Conservation (phyloP, 352 stramenopile species). For the Pythium coloratum region DNA sequence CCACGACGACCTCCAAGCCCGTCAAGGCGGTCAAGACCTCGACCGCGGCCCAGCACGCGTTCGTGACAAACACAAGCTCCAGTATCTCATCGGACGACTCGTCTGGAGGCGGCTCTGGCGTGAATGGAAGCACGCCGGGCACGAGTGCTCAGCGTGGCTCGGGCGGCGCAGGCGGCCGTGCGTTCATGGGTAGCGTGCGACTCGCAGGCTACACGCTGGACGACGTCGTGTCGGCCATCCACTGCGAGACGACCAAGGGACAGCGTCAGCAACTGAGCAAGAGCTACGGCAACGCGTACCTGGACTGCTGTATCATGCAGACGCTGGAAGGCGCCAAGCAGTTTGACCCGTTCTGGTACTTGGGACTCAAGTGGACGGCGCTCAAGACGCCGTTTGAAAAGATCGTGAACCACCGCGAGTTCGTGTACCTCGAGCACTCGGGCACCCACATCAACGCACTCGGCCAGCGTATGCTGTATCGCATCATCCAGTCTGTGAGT, state of each 20-base stretch:
- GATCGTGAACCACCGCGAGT: slow-evolving; percentile 64
- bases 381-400: slow-evolving; percentile 59
- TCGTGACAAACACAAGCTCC: background rate
- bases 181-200: slow-evolving; percentile 59
- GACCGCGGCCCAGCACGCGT: slow-evolving; percentile 1
- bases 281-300: slow-evolving; percentile 49
- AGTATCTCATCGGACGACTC: slow-evolving; percentile 18
- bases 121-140: background rate
- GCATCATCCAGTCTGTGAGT: slow-evolving; percentile 61
- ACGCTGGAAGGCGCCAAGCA: slow-evolving; percentile 62
- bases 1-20: slow-evolving; percentile 34
- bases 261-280: slow-evolving; percentile 42
- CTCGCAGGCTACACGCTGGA: slow-evolving; percentile 54
- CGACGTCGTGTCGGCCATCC: slow-evolving; percentile 60
- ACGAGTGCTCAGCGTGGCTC: slow-evolving; percentile 1
- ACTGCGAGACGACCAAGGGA: slow-evolving; percentile 59
- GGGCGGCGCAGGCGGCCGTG: slow-evolving; percentile 15
- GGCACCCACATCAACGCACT: slow-evolving; percentile 54
- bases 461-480: slow-evolving; percentile 61
- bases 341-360: slow-evolving; percentile 73
- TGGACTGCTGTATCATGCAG: slow-evolving; percentile 66
- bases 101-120: background rate
- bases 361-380: slow-evolving; percentile 77
- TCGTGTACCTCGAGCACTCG: slow-evolving; percentile 69
- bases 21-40: slow-evolving; percentile 20